Base-by-base conservation (phyloP, 2,329 filamentous ascomycete species). In the Alternaria sp. region DNA sequence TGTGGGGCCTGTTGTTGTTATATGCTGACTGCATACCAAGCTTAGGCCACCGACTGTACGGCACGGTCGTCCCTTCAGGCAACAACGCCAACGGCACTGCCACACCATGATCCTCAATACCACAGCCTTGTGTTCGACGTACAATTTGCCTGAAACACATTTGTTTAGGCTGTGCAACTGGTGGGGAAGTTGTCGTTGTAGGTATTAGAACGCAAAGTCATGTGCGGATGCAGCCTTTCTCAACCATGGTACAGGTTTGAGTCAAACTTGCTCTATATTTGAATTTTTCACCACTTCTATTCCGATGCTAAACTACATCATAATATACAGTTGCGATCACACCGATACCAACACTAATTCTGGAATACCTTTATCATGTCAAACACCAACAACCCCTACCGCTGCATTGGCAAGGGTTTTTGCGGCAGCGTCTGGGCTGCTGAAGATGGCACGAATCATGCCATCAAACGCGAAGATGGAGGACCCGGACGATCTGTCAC, bases 401-500 rank as follows among this genome's bases (percentile, higher is more conserved):
- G 54, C 28, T 68, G 67, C 50, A 71, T 71, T 20, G 66, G 69
- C 30, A 68, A 66, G 30, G 69, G 67, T 0, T 70, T 67, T 33
- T 71, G 69, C 60, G 69, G 63, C 43, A 68, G 63, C 56, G 26
- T 71, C 33, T 71, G 65, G 67, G 53, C 67, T 26, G 60, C 66
- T 20, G 65, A 69, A 43, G 43, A 15, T 14, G 26, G 46, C 18
- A 28, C 21, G 18, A 23, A 46, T 25, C 55, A n/a, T 37, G 58
- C 41, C 11, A 63, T 71, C 21, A 71, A 71, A 46, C 65, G 69
- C 30, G 69, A 71, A 66, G 67, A 71, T 43, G 67, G 67, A 30
- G 63, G 66, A 7, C 67, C 67, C 9, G 61, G 60, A 28, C 61
- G 69, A 11, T 71, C 69, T 0, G 14, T 71, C 50, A 64, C 63